phyloP scores from a whole-genome alignment of 2,329 filamentous ascomycete genomes.

The Tolypocladium inflatum region DNA sequence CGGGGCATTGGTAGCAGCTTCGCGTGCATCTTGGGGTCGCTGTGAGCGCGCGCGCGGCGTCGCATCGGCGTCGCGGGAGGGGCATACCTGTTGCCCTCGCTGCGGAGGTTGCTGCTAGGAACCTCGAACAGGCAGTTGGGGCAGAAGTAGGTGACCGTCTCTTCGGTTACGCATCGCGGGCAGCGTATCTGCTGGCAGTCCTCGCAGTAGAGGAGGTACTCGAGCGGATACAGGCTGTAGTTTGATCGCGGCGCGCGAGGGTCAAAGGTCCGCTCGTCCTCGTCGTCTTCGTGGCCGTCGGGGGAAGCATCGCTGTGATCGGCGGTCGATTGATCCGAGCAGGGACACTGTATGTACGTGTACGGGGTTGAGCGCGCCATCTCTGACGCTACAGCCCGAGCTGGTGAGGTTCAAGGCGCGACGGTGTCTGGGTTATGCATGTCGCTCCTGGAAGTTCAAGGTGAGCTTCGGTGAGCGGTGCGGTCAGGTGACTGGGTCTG shows the following conservation, averaged over 20 bases:
- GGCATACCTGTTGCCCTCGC: slow-evolving; percentile 78
- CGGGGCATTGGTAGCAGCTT: slow-evolving; percentile 91
- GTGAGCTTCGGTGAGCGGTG: background rate
- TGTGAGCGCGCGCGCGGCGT: slow-evolving; percentile 6
- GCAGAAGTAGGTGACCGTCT: slow-evolving; percentile 92
- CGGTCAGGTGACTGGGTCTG: too few relatives aligned
- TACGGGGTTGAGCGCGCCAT: slow-evolving; percentile 50
- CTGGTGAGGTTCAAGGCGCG: background rate
- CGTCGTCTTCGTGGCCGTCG: slow-evolving; percentile 38
- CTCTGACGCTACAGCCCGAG: slow-evolving; percentile 5
- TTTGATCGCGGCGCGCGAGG: slow-evolving; percentile 76
- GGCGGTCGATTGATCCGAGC: slow-evolving; percentile 36
- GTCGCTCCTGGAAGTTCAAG: background rate
- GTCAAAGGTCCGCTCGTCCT: slow-evolving; percentile 76
- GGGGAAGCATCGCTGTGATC: slow-evolving; percentile 21
- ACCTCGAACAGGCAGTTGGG: slow-evolving; percentile 95
- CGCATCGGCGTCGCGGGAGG: background rate
- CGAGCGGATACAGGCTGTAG: slow-evolving; percentile 86
- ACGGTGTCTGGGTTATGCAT: background rate
- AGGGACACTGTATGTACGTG: slow-evolving; percentile 59
- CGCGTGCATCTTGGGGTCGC: slow-evolving; percentile 61
- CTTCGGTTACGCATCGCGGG: slow-evolving; percentile 81
- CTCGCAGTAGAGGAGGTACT: slow-evolving; percentile 92
- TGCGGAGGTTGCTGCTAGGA: slow-evolving; percentile 83
- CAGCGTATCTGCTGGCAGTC: slow-evolving; percentile 96